These are phyloP conservation scores for Yamadazyma sp. DNA, from an alignment of 1,139 yeast genomes.

Conservation along the genomic window DNA sequence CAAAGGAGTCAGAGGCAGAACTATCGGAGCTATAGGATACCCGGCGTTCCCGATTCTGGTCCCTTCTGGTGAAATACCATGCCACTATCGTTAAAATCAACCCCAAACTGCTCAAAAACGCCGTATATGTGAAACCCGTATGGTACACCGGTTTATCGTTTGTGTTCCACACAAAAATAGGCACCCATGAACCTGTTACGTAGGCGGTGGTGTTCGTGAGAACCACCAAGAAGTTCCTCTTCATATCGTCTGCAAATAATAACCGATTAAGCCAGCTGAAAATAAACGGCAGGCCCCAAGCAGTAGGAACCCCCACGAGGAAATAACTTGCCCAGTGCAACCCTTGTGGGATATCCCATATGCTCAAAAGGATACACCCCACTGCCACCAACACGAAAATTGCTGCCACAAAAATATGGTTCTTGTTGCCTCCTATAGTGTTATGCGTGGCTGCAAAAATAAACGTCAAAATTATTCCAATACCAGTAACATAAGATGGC, in stretches of 20 bases:
- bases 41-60: too few species aligned
- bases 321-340: slow-evolving; percentile 52
- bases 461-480: slow-evolving; percentile 42
- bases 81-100: slow-evolving; percentile 34
- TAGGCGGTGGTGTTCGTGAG: slow-evolving; percentile 52
- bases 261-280: slow-evolving; percentile 58
- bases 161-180: slow-evolving; percentile 50
- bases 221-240: slow-evolving; percentile 51
- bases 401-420: slow-evolving; percentile 32
- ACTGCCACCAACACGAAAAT: slow-evolving; percentile 37
- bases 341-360: slow-evolving; percentile 48
- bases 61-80: slow-evolving; percentile 30
- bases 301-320: slow-evolving; percentile 46
- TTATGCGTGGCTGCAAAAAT: slow-evolving; percentile 43
- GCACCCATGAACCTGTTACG: slow-evolving; percentile 49
- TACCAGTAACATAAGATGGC: slow-evolving; percentile 47
- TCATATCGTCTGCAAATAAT: slow-evolving; percentile 46
- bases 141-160: slow-evolving; percentile 45
- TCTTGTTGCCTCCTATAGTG: slow-evolving; percentile 41
- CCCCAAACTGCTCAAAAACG: slow-evolving; percentile 43
- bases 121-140: slow-evolving; percentile 52
- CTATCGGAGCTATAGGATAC: too few species aligned
- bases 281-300: slow-evolving; percentile 46
- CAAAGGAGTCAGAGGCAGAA: too few species aligned
- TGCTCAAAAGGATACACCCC: slow-evolving; percentile 44